Base-by-base conservation (phyloP, 306 rosid species). In the Crotalaria pallida region DNA sequence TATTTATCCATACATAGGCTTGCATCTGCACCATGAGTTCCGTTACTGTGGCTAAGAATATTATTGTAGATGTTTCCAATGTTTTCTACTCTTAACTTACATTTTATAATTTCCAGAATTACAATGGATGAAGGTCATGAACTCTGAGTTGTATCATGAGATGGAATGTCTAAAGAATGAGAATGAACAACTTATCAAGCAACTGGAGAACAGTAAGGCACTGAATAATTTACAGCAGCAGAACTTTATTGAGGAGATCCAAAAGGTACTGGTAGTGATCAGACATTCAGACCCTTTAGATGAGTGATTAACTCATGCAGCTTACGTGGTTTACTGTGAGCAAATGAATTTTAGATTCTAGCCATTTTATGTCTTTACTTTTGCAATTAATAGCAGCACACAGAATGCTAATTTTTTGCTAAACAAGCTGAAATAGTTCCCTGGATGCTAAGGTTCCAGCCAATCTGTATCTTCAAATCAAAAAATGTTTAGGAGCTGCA, bases 111-210 rank as follows among this genome's bases (percentile, higher is more conserved):
- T 24, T 40, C 29, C 72, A 82, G 82, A 77, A 41, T 67, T 73
- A 38, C 24, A 17, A 55, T 4, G 2, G 74, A 18, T 47, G 53
- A 56, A 27, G 65, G 69, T 13, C 62, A 68, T 48, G 9, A 51
- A 72, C 23, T 21, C 45, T 27, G 36, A 63, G 11, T 58, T 65
- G 76, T 74, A 70, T 64, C 33, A 23, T 50, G 67, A 17, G 4
- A 52, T 71, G 71, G 76, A 65, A 59, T 38, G 64, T 71, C 60
- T 65, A 29, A 81, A 71, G 72, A 65, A 65, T 58, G 58, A 76
- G 19, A 7, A 27, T 59, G 45, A 16, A 55, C 22, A 50, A 61
- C 61, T 19, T 16, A 21, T 44, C 75, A 59, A 58, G 49, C 56
- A 60, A 10, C 52, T 65, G 72, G 58, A 58, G 72, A 67, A 71